Conservation (phyloP, 164 flowering plant genomes). For the Annona cherimola region DNA sequence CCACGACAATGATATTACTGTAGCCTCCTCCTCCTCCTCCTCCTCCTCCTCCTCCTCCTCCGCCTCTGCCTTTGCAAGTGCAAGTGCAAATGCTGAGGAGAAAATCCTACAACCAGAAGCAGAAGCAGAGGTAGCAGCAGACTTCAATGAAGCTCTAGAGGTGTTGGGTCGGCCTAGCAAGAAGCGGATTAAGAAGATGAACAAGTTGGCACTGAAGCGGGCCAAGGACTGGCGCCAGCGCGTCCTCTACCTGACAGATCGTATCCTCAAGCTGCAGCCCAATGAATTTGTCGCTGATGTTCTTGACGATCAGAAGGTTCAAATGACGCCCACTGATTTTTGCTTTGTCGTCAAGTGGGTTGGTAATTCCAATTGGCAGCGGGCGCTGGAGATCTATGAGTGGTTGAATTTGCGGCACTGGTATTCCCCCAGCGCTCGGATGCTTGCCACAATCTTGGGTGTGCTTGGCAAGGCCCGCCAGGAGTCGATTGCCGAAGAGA, state of each 20-base stretch:
- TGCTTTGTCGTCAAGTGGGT: constrained; percentile 89
- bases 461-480: constrained; percentile 90
- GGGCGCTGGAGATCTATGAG: constrained; percentile 87
- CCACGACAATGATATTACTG: background rate
- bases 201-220: constrained; percentile 69
- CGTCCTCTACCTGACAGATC: constrained; percentile 61
- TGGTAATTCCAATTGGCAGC: constrained; percentile 73
- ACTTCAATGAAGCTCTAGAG: constrained; percentile 30
- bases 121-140: background rate
- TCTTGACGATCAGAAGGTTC: constrained; percentile 60
- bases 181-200: constrained; percentile 71
- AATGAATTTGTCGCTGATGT: constrained; percentile 82
- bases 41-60: background rate
- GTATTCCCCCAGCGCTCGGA: constrained; percentile 75
- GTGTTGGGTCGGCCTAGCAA: constrained; percentile 47
- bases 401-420: constrained; percentile 86
- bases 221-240: constrained; percentile 87
- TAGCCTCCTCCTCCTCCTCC: constrained; percentile 7
- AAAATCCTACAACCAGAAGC: constrained; percentile 2
- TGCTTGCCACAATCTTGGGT: constrained; percentile 79
- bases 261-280: constrained; percentile 46
- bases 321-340: constrained; percentile 89
- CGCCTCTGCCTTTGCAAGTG: background rate
- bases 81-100: background rate
- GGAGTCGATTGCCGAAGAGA: constrained; percentile 70